Conservation (phyloP, 2,329 filamentous ascomycete species). For the Blastomyces emzantsi region DNA sequence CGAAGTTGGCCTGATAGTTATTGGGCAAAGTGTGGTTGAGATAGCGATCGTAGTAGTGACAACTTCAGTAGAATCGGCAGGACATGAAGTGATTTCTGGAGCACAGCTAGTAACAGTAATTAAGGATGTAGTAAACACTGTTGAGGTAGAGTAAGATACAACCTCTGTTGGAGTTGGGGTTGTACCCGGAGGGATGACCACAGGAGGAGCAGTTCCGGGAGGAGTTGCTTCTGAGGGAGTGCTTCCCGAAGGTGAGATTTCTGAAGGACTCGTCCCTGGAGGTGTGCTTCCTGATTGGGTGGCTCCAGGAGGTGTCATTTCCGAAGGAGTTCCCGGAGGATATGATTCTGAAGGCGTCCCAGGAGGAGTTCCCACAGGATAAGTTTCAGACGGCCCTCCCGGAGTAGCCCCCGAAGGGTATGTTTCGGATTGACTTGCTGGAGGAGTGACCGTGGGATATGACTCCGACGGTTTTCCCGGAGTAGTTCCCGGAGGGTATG, state of each 20-base stretch:
- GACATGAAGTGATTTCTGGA: conserved; percentile 42
- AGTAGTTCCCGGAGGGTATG: background rate
- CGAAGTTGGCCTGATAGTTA: conserved; percentile 21
- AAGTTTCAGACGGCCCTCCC: background rate
- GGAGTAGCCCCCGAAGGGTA: background rate
- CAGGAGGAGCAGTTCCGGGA: conserved; percentile 14
- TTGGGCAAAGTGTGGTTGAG: conserved; percentile 52
- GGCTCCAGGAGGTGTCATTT: background rate
- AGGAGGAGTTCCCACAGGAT: background rate
- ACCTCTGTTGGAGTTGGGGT: conserved; percentile 35
- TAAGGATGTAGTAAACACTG: conserved; percentile 30
- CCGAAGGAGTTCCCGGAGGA: background rate
- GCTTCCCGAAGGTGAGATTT: background rate
- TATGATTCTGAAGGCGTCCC: background rate
- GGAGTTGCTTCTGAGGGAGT: background rate
- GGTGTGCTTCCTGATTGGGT: background rate
- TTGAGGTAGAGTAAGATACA: conserved; percentile 26
- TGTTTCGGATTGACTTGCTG: background rate
- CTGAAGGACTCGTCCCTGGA: background rate
- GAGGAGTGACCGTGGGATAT: background rate
- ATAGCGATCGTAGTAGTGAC: conserved; percentile 48
- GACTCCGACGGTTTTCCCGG: background rate
- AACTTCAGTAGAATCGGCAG: conserved; percentile 41
- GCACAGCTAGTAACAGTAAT: conserved; percentile 35
- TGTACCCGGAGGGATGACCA: conserved; percentile 1